Conservation (phyloP, 441 rosid genomes). For the Mallotus japonicus region DNA sequence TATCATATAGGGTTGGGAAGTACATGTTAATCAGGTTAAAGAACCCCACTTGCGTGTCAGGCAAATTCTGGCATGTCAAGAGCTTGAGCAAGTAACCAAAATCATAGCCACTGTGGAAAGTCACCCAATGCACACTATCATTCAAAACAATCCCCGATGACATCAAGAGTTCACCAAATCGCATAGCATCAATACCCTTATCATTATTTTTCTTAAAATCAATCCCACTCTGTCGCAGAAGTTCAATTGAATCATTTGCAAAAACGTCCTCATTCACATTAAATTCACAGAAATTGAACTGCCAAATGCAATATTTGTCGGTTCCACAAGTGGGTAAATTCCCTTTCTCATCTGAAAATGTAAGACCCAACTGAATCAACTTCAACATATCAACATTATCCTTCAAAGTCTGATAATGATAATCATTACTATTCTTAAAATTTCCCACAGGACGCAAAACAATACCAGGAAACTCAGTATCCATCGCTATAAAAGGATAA, state of each 20-base stretch:
- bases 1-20: conserved; percentile 60
- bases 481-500: conserved; percentile 65
- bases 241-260: conserved; percentile 54
- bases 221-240: conserved; percentile 51
- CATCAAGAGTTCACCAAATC: conserved; percentile 59
- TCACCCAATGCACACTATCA: conserved; percentile 59
- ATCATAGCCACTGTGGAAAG: conserved; percentile 82
- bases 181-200: conserved; percentile 47
- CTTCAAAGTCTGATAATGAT: conserved; percentile 54
- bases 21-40: conserved; percentile 43
- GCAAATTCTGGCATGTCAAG: conserved; percentile 50
- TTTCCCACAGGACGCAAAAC: conserved; percentile 51
- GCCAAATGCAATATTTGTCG: conserved; percentile 58
- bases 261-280: conserved; percentile 48
- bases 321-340: conserved; percentile 68
- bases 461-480: conserved; percentile 76
- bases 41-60: conserved; percentile 48
- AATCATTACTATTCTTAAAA: conserved; percentile 41
- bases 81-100: conserved; percentile 69
- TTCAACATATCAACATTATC: conserved; percentile 65
- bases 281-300: conserved; percentile 71
- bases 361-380: conserved; percentile 75
- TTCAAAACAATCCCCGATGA: conserved; percentile 65
- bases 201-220: conserved; percentile 54
- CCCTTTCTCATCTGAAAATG: conserved; percentile 60